A percentile compares a stretch with the other conserved stretches of the same genome.
phyloP scores from a whole-genome alignment of 192 early-diverging fungal genomes.

The Cladochytrium replicatum region DNA sequence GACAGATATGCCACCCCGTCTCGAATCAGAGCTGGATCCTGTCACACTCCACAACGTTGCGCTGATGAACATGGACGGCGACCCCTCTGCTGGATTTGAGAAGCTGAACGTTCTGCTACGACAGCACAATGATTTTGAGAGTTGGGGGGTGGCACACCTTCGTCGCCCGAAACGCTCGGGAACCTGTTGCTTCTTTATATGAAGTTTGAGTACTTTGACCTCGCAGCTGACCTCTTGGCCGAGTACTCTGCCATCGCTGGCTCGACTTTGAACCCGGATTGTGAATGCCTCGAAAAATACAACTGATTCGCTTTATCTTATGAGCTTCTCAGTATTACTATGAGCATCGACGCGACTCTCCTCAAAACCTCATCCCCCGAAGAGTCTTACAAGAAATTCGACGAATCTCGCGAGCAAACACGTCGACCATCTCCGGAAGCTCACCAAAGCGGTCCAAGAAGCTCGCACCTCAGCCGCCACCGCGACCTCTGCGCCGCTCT shows the following conservation, averaged over 20 bases:
- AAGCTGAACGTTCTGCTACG: conserved; percentile 51
- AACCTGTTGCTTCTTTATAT: conserved; percentile 49
- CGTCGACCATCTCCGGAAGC: conserved; percentile 43
- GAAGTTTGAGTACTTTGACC: conserved; percentile 50
- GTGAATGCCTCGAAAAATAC: too few species aligned
- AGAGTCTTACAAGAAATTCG: conserved; percentile 51
- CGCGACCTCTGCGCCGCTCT: too few species aligned
- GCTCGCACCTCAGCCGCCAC: too few species aligned
- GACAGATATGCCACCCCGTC: conserved; percentile 55
- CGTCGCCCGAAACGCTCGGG: conserved; percentile 51
- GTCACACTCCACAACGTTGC: conserved; percentile 55
- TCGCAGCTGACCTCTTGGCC: conserved; percentile 50
- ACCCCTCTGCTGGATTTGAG: conserved; percentile 50
- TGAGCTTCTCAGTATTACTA: too few species aligned
- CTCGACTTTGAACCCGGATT: conserved; percentile 21
- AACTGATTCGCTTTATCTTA: conserved; percentile 29
- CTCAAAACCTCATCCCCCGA: conserved; percentile 46
- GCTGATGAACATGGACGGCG: conserved; percentile 53
- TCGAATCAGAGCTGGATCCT: conserved; percentile 50
- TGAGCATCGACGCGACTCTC: conserved; percentile 43
- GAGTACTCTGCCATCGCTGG: conserved; percentile 29
- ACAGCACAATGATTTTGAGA: too few species aligned
- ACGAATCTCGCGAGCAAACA: conserved; percentile 49
- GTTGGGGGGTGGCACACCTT: too few species aligned
- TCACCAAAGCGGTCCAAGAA: conserved; percentile 51